Evolutionary conservation across 2,329 filamentous ascomycete genomes (phyloP).

Genomic region (Ilyonectria sp.): DNA sequence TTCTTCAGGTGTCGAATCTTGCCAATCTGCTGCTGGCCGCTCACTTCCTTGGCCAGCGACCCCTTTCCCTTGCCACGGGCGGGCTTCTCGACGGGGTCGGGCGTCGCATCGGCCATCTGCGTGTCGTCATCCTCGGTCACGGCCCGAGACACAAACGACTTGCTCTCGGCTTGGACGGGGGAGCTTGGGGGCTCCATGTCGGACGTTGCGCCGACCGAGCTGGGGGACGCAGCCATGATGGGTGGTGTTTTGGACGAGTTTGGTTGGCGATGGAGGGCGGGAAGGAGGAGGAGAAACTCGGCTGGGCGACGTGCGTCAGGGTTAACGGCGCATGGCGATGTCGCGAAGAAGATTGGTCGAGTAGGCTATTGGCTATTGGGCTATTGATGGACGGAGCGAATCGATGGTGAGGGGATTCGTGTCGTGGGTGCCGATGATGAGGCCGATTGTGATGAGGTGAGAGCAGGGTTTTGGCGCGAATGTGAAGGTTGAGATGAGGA

Average conservation of each 20-base stretch:
- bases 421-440: slow-evolving; percentile 25
- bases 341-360: slow-evolving; percentile 16
- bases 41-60: slow-evolving; percentile 54
- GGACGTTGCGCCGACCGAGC: slow-evolving; percentile 59
- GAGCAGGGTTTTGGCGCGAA: slow-evolving; percentile 22
- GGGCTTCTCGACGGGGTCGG: slow-evolving; percentile 60
- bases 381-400: slow-evolving; percentile 25
- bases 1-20: slow-evolving; percentile 92
- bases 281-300: slow-evolving; percentile 19
- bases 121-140: slow-evolving; percentile 65
- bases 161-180: slow-evolving; percentile 58
- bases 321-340: slow-evolving; percentile 45
- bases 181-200: slow-evolving; percentile 64
- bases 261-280: slow-evolving; percentile 15
- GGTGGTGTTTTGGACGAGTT: slow-evolving; percentile 29
- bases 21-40: slow-evolving; percentile 61
- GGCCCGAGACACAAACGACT: slow-evolving; percentile 63
- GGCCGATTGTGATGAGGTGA: slow-evolving; percentile 36
- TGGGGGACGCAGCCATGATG: slow-evolving; percentile 59
- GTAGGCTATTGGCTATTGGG: slow-evolving; percentile 12
- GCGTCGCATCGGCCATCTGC: slow-evolving; percentile 59
- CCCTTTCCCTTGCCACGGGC: slow-evolving; percentile 54
- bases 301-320: slow-evolving; percentile 25
- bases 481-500: slow-evolving; percentile 13
- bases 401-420: slow-evolving; percentile 28